A percentile compares a stretch with the other conserved stretches of the same genome.
Evolutionary conservation across 345 rosid genomes (phyloP).

Genomic region (Salix koriyanagi): DNA sequence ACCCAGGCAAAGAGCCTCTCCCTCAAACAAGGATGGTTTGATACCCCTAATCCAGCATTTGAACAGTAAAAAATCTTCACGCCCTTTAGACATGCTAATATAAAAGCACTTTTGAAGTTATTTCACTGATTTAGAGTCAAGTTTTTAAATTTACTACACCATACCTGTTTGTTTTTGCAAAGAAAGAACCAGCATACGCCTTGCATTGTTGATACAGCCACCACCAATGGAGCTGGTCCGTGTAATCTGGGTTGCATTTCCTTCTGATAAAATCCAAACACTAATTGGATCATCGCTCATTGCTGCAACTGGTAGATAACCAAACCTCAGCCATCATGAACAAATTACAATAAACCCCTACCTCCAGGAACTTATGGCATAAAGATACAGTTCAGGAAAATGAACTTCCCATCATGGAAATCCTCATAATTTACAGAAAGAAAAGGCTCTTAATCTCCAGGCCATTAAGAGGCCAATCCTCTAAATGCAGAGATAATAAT

Average conservation of each 20-base stretch:
- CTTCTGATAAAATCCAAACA: conserved; percentile 82
- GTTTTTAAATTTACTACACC: background rate
- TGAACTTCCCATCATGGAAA: background rate
- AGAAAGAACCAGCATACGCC: conserved; percentile 67
- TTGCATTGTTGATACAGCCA: conserved; percentile 85
- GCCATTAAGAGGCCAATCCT: background rate
- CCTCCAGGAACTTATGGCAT: background rate
- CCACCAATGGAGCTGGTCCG: conserved; percentile 76
- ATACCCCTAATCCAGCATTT: conserved; percentile 50
- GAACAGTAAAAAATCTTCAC: conserved; percentile 4
- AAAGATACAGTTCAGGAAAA: background rate
- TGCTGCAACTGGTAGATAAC: conserved; percentile 51
- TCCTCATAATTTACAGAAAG: background rate
- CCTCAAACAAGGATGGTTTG: conserved; percentile 84
- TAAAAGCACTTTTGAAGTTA: background rate
- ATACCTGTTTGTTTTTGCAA: conserved; percentile 85
- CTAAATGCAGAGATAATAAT: background rate
- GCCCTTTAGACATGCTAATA: too few species aligned
- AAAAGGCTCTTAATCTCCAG: background rate
- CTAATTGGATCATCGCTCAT: conserved; percentile 77
- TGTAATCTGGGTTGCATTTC: conserved; percentile 68
- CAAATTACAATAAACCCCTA: conserved; percentile 6
- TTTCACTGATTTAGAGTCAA: background rate
- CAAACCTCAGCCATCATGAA: conserved; percentile 7
- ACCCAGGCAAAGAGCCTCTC: conserved; percentile 82